Base-by-base conservation (phyloP, 2,329 filamentous ascomycete genomes). In the Apiospora sp. region DNA sequence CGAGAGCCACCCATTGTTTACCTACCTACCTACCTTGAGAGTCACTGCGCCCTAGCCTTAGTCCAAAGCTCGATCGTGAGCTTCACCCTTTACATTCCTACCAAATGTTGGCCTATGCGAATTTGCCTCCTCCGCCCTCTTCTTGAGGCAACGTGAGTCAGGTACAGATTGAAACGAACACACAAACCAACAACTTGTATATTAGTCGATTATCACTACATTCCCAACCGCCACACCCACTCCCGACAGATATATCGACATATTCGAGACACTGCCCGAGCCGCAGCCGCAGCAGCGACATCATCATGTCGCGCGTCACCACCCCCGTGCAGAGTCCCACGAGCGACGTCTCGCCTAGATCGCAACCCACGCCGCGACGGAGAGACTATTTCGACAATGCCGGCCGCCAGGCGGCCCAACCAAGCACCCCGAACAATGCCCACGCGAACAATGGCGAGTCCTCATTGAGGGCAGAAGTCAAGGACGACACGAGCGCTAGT, bases 41-140 rank as follows among this genome's bases (percentile, higher is more conserved):
- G 67, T 69, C 44, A 41, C 67, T 49, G 44, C 37, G 44, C 44
- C 27, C 34, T 48, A 49, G 67, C 58, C 58, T 64, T 64, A 64
- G 58, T 24, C 58, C 58, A 41, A 64, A 64, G 67, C 67, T 68
- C 67, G 14, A 68, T 68, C 44, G 67, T 68, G 67, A 68, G 67
- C 67, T 68, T 68, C 44, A 48, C 67, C 67, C 30, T 48, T 68
- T n/a, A 68, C 67, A 46, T 48, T 68, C 71, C 71, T 73, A 74
- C 80, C 78, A 78, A 77, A 85, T 85, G 83, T 81, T 76, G 78
- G 78, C 77, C 75, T 70, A 77, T 77, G 79, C 79, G 75, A 79
- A 76, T 76, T 79, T 81, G 78, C 83, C 81, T 82, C 80, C 82
- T 83, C 83, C 81, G 82, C 82, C 83, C 83, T 84, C 82, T 78